These are phyloP conservation scores for Chromosphaera perkinsii DNA, from an alignment of 208 protist genomes.

Conservation along the genomic window DNA sequence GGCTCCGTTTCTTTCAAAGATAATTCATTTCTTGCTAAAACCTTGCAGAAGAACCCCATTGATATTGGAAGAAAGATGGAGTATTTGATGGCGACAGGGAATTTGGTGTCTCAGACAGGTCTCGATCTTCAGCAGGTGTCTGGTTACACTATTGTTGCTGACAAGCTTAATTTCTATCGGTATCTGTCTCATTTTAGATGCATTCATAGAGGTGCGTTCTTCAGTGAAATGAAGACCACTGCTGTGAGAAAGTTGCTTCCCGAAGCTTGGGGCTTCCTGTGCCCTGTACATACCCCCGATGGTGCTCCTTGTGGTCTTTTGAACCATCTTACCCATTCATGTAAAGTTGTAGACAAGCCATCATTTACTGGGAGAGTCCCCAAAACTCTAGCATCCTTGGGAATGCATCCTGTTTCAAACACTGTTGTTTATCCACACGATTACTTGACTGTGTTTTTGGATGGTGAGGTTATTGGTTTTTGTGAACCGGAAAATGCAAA, in stretches of 20 bases:
- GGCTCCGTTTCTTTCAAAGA: not conserved
- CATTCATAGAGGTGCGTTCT: constrained; percentile 93
- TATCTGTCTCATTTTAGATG: constrained; percentile 97
- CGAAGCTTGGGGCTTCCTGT: constrained; percentile 98
- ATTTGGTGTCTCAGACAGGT: constrained; percentile 57
- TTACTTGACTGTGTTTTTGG: constrained; percentile 46
- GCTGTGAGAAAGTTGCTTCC: constrained; percentile 95
- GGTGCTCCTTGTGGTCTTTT: constrained; percentile 98
- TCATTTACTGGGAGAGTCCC: not conserved
- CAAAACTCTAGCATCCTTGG: constrained; percentile 16
- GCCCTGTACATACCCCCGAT: constrained; percentile 99
- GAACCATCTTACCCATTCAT: constrained; percentile 88
- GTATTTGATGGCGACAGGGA: constrained; percentile 77
- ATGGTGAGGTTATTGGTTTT: constrained; percentile 42
- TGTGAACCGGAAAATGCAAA: constrained; percentile 20
- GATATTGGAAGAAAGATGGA: constrained; percentile 55
- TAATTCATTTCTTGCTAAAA: no score
- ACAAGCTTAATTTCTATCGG: constrained; percentile 97
- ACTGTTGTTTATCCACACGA: not conserved
- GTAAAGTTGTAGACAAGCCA: constrained; percentile 23
- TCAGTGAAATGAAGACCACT: constrained; percentile 93
- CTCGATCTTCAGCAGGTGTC: constrained; percentile 72
- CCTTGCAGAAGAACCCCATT: constrained; percentile 1
- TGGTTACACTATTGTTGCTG: constrained; percentile 85
- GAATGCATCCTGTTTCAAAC: constrained; percentile 3